Evolutionary conservation across 495 filamentous ascomycete genomes (phyloP).

Genomic region (Oleoguttula mirabilis): DNA sequence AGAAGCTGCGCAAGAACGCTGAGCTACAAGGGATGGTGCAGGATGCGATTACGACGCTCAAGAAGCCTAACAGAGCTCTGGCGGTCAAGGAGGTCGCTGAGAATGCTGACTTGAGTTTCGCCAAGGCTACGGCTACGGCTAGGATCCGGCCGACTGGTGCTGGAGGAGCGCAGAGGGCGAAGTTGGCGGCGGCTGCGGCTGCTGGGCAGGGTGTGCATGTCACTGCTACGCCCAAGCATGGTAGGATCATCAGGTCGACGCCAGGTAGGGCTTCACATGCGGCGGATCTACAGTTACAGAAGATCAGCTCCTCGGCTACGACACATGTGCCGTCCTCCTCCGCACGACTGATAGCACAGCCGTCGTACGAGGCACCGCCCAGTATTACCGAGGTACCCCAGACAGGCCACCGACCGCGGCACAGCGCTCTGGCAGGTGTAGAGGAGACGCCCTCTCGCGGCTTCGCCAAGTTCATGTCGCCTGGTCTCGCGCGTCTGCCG

Average conservation of each 20-base stretch:
- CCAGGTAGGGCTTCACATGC: constrained; percentile 2
- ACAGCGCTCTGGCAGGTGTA: constrained; percentile 16
- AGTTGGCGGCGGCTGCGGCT: no score
- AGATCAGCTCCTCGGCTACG: constrained; percentile 11
- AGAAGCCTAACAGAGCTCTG: constrained; percentile 74
- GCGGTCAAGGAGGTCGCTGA: constrained; percentile 63
- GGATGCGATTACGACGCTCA: constrained; percentile 68
- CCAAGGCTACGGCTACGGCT: constrained; percentile 21
- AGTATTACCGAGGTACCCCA: constrained; percentile 13
- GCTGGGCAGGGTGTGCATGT: constrained; percentile 29
- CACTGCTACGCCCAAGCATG: constrained; percentile 25
- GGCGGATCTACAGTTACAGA: constrained; percentile 1
- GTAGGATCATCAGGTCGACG: background rate
- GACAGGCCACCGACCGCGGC: constrained; percentile 9
- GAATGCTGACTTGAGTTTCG: constrained; percentile 48
- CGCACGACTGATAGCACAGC: constrained; percentile 13
- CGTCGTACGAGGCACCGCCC: constrained; percentile 1
- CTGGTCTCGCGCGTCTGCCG: constrained; percentile 18
- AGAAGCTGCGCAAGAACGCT: constrained; percentile 62
- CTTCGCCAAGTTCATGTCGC: constrained; percentile 28
- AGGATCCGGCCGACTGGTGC: constrained; percentile 5
- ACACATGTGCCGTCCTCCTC: constrained; percentile 25
- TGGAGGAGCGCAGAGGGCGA: constrained; percentile 26
- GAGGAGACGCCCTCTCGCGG: constrained; percentile 45
- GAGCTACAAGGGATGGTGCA: constrained; percentile 68